Conservation (phyloP, 1,284 basidiomycete genomes). For the Cutaneotrichosporon sp. region DNA sequence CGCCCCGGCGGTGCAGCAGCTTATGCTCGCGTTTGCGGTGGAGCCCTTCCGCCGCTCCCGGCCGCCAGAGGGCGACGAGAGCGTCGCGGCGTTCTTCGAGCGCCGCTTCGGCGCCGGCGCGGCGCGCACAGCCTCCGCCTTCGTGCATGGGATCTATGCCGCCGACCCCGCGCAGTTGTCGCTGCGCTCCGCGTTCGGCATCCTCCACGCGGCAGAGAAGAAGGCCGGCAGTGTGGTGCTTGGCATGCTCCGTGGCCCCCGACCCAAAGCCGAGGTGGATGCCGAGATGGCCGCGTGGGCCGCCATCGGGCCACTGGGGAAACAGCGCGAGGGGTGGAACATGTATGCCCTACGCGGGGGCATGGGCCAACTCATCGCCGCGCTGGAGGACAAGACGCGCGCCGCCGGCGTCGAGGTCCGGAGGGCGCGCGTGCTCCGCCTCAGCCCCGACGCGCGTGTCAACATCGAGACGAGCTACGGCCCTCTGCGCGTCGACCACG, state of each 20-base stretch:
- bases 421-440: constrained; percentile 50
- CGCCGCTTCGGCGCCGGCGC: constrained; percentile 73
- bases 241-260: constrained; percentile 60
- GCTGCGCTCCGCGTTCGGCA: constrained; percentile 73
- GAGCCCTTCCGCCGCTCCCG: constrained; percentile 63
- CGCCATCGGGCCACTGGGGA: constrained; percentile 28
- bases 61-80: constrained; percentile 66
- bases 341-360: constrained; percentile 61
- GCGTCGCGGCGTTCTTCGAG: constrained; percentile 73
- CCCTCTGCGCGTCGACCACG: constrained; percentile 17
- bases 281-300: constrained; percentile 25
- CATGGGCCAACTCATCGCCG: constrained; percentile 66
- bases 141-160: constrained; percentile 92
- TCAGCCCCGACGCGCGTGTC: constrained; percentile 8
- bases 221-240: constrained; percentile 68
- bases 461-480: constrained; percentile 8
- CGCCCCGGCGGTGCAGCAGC: constrained; percentile 10
- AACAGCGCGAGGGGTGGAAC: constrained; percentile 41
- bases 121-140: constrained; percentile 76
- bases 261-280: constrained; percentile 20
- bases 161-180: constrained; percentile 76
- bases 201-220: constrained; percentile 69
- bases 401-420: constrained; percentile 64
- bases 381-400: constrained; percentile 57
- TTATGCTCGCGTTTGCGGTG: constrained; percentile 61